Conservation (phyloP, 306 rosid species). For the Cyamopsis tetragonoloba region DNA sequence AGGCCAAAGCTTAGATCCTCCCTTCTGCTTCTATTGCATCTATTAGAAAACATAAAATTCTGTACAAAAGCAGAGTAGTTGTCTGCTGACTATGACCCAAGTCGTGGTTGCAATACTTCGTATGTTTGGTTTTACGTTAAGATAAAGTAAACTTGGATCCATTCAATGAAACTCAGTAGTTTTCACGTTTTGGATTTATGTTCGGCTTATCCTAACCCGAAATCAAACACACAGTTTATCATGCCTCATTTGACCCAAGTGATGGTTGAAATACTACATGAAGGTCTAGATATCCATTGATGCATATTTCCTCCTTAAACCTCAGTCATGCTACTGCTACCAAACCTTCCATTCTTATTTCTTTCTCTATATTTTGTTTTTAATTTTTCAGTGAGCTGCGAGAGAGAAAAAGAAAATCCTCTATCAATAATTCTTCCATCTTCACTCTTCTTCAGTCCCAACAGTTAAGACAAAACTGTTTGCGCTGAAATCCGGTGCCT, state of each 20-base stretch:
- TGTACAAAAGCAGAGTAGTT: background rate
- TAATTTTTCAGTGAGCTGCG: background rate
- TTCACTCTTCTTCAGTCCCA: background rate
- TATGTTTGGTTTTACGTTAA: too few species aligned
- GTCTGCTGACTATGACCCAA: background rate
- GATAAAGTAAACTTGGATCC: too few species aligned
- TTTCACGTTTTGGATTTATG: too few species aligned
- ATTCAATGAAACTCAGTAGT: too few species aligned
- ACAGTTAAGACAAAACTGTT: constrained; percentile 25
- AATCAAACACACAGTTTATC: too few species aligned
- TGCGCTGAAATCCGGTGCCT: constrained; percentile 49
- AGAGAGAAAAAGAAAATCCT: background rate
- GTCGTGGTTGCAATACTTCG: background rate
- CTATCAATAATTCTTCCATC: background rate
- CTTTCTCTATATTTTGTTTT: background rate
- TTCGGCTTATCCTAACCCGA: too few species aligned
- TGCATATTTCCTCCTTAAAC: background rate
- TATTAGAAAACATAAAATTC: background rate
- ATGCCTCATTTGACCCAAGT: too few species aligned
- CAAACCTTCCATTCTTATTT: constrained; percentile 12
- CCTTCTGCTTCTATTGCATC: background rate
- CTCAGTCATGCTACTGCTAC: constrained; percentile 8
- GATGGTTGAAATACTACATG: too few species aligned
- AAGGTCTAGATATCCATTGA: constrained; percentile 6
- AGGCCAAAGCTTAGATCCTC: background rate